Evolutionary conservation across 805 yeast species (phyloP).

Genomic region (Yamadazyma nakazawae): DNA sequence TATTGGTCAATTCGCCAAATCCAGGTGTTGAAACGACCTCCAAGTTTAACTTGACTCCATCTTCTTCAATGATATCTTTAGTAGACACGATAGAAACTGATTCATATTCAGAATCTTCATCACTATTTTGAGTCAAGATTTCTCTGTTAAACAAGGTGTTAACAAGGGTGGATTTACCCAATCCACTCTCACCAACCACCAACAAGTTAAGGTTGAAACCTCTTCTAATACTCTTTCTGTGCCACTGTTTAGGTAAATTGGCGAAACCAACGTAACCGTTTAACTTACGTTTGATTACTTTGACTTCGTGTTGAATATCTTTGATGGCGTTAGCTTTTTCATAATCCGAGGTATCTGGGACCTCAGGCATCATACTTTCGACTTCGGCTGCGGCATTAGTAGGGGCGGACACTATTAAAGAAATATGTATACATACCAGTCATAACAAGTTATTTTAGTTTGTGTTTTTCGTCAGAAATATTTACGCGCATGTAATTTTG

Average conservation of each 20-base stretch:
- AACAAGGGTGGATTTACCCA: conserved; percentile 89
- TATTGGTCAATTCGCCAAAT: conserved; percentile 82
- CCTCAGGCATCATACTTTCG: conserved; percentile 17
- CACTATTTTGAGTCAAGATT: conserved; percentile 19
- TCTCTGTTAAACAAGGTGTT: conserved; percentile 73
- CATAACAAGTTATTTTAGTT: conserved; percentile 7
- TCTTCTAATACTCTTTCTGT: conserved; percentile 82
- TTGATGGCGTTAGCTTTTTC: conserved; percentile 10
- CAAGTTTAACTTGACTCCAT: conserved; percentile 82
- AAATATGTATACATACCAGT: conserved; percentile 12
- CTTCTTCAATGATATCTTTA: conserved; percentile 65
- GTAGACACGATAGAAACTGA: conserved; percentile 29
- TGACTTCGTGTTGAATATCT: conserved; percentile 37
- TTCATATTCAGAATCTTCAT: conserved; percentile 23
- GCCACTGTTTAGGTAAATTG: conserved; percentile 98
- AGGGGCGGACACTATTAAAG: not conserved
- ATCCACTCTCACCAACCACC: conserved; percentile 88
- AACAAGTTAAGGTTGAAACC: conserved; percentile 88
- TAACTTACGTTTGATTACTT: conserved; percentile 76
- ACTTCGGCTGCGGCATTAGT: conserved; percentile 13
- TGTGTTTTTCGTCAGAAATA: conserved; percentile 13
- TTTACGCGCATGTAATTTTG: not conserved
- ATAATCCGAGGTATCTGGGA: conserved; percentile 15
- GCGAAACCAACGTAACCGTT: conserved; percentile 96
- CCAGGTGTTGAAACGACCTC: conserved; percentile 90